A percentile compares a stretch with the other conserved stretches of the same genome.
Evolutionary conservation across 2,329 filamentous ascomycete genomes (phyloP).

Genomic region (Pseudocercospora cruenta): DNA sequence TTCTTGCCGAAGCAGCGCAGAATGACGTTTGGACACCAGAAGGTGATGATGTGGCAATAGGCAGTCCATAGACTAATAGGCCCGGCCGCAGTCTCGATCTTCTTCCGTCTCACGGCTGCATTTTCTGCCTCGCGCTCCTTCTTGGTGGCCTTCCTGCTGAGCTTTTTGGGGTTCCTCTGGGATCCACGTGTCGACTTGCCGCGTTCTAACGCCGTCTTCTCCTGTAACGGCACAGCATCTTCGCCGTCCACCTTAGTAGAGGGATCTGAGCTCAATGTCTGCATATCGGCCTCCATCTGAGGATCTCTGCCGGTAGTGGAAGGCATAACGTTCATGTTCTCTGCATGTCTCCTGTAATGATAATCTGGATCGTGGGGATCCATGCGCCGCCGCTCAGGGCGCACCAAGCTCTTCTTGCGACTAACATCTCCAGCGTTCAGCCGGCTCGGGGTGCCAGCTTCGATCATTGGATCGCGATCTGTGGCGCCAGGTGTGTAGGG

Average conservation of each 20-base stretch:
- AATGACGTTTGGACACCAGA: conserved; percentile 88
- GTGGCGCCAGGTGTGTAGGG: conserved; percentile 43
- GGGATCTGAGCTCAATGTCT: conserved; percentile 62
- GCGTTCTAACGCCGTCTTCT: conserved; percentile 28
- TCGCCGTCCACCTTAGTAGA: conserved; percentile 26
- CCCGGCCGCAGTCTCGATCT: conserved; percentile 65
- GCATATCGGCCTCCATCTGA: conserved; percentile 67
- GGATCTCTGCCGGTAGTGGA: conserved; percentile 93
- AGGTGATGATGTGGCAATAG: conserved; percentile 91
- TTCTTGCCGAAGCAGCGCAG: conserved; percentile 84
- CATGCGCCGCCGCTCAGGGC: conserved; percentile 84
- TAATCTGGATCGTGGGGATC: conserved; percentile 91
- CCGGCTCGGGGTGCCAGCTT: conserved; percentile 41
- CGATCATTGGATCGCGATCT: conserved; percentile 60
- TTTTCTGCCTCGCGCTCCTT: conserved; percentile 64
- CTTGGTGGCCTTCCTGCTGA: conserved; percentile 68
- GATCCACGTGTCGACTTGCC: conserved; percentile 40
- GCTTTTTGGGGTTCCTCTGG: conserved; percentile 38
- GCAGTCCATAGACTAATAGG: conserved; percentile 92
- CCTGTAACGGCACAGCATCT: conserved; percentile 42
- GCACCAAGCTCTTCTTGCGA: conserved; percentile 85
- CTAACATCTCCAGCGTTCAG: conserved; percentile 54
- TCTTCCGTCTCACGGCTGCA: conserved; percentile 48
- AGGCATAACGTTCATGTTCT: conserved; percentile 86
- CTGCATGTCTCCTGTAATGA: conserved; percentile 91